Conservation (phyloP, 2,329 filamentous ascomycete genomes). For the Coniochaeta sp. region DNA sequence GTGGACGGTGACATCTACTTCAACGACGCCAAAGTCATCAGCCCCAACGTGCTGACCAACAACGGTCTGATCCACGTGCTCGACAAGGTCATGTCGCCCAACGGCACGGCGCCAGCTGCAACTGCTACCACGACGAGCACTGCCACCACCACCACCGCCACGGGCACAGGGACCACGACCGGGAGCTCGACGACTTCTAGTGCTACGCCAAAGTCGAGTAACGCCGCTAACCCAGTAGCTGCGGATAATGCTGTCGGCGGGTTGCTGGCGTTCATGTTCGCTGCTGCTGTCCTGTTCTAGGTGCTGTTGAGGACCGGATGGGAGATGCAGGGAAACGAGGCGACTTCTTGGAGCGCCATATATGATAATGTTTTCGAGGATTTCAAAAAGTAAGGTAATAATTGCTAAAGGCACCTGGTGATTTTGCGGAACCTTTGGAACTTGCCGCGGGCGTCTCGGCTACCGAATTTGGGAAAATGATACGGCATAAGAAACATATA, state of each 20-base stretch:
- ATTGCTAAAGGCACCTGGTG: not conserved
- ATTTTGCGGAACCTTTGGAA: not conserved
- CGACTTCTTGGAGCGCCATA: not conserved
- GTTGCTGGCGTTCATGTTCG: not conserved
- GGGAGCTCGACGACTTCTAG: not conserved
- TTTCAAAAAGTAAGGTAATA: not conserved
- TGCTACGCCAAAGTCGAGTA: not conserved
- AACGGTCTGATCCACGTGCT: constrained; percentile 17
- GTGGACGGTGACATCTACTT: constrained; percentile 7
- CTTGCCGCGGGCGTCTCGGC: not conserved
- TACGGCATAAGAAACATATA: not conserved
- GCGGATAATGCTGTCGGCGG: not conserved
- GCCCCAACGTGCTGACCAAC: constrained; percentile 15
- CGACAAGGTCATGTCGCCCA: constrained; percentile 13
- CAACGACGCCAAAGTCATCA: constrained; percentile 12
- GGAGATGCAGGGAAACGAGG: too few species aligned
- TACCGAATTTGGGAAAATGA: not conserved
- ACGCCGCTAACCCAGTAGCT: not conserved
- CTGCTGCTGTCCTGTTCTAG: not conserved
- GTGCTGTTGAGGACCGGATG: not conserved
- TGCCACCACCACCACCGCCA: not conserved
- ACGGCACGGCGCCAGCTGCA: not conserved
- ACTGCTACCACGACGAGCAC: not conserved
- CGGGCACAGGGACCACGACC: not conserved
- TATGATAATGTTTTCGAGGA: not conserved